Evolutionary conservation across 352 stramenopile genomes (phyloP).

Genomic region (Discostella stelligera): DNA sequence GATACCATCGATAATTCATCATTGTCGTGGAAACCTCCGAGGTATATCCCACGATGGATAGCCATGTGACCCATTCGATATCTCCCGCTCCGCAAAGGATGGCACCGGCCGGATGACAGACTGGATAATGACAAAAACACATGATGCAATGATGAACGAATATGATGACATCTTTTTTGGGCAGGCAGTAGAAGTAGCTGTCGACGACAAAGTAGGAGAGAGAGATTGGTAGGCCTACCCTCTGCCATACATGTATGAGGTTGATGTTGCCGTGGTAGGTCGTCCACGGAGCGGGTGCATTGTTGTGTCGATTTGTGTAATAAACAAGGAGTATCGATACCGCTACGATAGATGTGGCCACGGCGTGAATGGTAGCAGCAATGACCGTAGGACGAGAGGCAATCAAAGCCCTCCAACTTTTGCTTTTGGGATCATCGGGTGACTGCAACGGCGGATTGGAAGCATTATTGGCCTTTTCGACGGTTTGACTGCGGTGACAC

Average conservation of each 20-base stretch:
- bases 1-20: conserved; percentile 55
- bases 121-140: conserved; percentile 48
- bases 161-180: conserved; percentile 33
- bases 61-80: conserved; percentile 31
- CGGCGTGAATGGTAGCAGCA: conserved; percentile 33
- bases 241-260: conserved; percentile 39
- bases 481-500: conserved; percentile 11
- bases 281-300: conserved; percentile 1
- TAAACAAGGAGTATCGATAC: conserved; percentile 19
- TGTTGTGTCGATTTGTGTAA: neutral
- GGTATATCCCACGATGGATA: conserved; percentile 48
- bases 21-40: conserved; percentile 44
- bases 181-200: conserved; percentile 40
- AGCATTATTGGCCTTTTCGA: conserved; percentile 17
- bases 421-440: conserved; percentile 25
- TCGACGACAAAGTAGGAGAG: conserved; percentile 44
- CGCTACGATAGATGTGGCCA: conserved; percentile 32
- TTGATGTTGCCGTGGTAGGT: conserved; percentile 11
- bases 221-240: conserved; percentile 34
- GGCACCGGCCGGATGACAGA: conserved; percentile 18
- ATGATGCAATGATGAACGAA: conserved; percentile 50
- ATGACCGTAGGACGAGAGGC: conserved; percentile 44
- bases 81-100: conserved; percentile 25
- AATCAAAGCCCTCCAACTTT: conserved; percentile 29
- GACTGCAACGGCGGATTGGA: conserved; percentile 5